Conservation (phyloP, 805 yeast species). For the Huiozyma sinensis region DNA sequence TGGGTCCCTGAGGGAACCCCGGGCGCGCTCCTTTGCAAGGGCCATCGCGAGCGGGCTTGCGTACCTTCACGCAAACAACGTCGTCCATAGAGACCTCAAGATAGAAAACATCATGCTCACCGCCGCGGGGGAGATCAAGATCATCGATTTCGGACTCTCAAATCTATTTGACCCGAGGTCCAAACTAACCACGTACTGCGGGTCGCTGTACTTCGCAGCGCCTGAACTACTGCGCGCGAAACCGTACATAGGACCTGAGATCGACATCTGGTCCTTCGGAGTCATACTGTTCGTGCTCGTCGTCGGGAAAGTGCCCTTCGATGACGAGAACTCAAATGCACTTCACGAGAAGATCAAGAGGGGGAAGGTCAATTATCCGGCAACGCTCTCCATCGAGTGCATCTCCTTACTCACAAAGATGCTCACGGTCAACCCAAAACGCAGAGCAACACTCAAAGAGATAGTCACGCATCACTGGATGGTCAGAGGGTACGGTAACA, state of each 20-base stretch:
- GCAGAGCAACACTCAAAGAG: conserved; percentile 69
- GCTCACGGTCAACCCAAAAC: conserved; percentile 80
- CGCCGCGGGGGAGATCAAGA: conserved; percentile 83
- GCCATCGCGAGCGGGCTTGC: conserved; percentile 88
- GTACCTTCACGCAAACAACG: conserved; percentile 86
- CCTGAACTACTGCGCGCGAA: conserved; percentile 88
- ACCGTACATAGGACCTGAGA: conserved; percentile 94
- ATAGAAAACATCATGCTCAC: conserved; percentile 93
- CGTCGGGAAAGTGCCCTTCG: conserved; percentile 97
- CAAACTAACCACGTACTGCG: conserved; percentile 85
- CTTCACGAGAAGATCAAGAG: conserved; percentile 87
- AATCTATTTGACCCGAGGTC: conserved; percentile 66
- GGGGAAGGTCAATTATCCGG: conserved; percentile 87
- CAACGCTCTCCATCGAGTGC: conserved; percentile 65
- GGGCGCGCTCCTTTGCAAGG: conserved; percentile 87
- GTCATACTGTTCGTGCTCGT: conserved; percentile 89
- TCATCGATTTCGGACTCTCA: conserved; percentile 92
- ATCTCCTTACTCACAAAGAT: conserved; percentile 68
- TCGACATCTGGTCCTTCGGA: conserved; percentile 97
- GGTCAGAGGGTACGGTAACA: conserved; percentile 68
- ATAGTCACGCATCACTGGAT: conserved; percentile 90
- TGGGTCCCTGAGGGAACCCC: conserved; percentile 83
- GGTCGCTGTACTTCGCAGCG: conserved; percentile 95
- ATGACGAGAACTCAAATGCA: conserved; percentile 83
- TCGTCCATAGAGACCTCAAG: conserved; percentile 93